These are phyloP conservation scores for Dalbergia cultrata DNA, from an alignment of 306 rosid species.

Conservation along the genomic window DNA sequence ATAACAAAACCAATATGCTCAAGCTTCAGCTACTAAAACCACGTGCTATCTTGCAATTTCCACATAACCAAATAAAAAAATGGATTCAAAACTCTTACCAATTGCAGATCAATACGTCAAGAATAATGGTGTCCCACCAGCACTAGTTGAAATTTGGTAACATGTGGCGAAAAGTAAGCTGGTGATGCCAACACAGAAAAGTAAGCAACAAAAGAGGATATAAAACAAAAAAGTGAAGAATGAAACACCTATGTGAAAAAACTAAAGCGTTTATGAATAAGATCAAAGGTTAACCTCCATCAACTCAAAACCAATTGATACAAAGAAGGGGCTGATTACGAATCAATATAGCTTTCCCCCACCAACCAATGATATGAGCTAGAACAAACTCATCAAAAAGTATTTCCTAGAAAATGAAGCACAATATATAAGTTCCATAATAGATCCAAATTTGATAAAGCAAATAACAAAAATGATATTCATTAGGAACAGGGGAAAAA, in stretches of 20 bases:
- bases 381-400: constrained; percentile 97
- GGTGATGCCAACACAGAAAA: constrained; percentile 48
- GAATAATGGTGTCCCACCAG: constrained; percentile 99
- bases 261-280: constrained; percentile 10
- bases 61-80: constrained; percentile 2
- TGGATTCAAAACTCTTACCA: constrained; percentile 69
- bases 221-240: constrained; percentile 18
- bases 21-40: constrained; percentile 10
- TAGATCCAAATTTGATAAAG: constrained; percentile 28
- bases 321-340: constrained; percentile 99
- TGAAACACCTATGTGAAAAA: background rate
- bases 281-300: constrained; percentile 79
- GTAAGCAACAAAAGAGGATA: constrained; percentile 29
- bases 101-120: constrained; percentile 95
- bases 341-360: constrained; percentile 99
- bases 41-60: constrained; percentile 21
- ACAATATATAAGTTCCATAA: constrained; percentile 36
- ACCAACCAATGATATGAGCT: constrained; percentile 99
- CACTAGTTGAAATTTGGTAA: constrained; percentile 97
- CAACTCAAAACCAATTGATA: constrained; percentile 91
- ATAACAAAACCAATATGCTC: background rate
- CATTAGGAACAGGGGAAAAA: constrained; percentile 31
- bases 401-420: constrained; percentile 67
- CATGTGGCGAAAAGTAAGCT: constrained; percentile 98
- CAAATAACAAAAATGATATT: constrained; percentile 15